Base-by-base conservation (phyloP, 2,329 filamentous ascomycete species). In the Colletotrichum tropicicola region DNA sequence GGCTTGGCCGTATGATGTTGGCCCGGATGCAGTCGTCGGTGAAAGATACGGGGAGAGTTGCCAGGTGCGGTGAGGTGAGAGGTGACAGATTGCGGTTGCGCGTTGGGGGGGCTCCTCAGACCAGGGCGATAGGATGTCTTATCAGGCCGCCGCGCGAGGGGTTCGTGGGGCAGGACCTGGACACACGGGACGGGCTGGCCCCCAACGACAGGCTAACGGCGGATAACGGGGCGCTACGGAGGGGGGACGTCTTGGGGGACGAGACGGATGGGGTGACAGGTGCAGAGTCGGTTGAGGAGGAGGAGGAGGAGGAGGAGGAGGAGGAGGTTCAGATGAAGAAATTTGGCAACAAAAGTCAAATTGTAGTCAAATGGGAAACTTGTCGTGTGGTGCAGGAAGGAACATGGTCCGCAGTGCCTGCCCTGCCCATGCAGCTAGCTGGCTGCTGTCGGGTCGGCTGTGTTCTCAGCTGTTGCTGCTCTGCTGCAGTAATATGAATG, bases 1-100 rank as follows among this genome's bases (percentile, higher is more conserved):
- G 9, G 37, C 37, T 49, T 47, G 23, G 30, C 23, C 17, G 27
- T 28, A 35, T 5, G 32, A 54, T 37, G 37, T 39, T n/a, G n/a
- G n/a, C 39, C 32, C 27, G 23, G 45, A 23, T 17, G 56, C 23
- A 45, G 54, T 60, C 43, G 43, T 61, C 27, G 43, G 49, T 61
- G 49, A 51, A 54, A 49, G 55, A 55, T 37, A 21, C 8, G 43
- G 32, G n/a, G n/a, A 37, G 10, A 23, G 37, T 49, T 21, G 15
- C 21, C 52, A 15, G 27, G 59, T 49, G 57, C 17, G 44, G 30
- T 43, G 49, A 49, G 54, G 23, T 45, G 61, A 65, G 57, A 65
- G 35, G 61, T 61, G 48, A 61, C 49, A 61, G 61, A 35, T 61
- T 65, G 61, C 49, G 56, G 43, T 54, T 54, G 48, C 47, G 49